Evolutionary conservation across 331 rosid species (phyloP).

Genomic region (Pyrus hybrid): DNA sequence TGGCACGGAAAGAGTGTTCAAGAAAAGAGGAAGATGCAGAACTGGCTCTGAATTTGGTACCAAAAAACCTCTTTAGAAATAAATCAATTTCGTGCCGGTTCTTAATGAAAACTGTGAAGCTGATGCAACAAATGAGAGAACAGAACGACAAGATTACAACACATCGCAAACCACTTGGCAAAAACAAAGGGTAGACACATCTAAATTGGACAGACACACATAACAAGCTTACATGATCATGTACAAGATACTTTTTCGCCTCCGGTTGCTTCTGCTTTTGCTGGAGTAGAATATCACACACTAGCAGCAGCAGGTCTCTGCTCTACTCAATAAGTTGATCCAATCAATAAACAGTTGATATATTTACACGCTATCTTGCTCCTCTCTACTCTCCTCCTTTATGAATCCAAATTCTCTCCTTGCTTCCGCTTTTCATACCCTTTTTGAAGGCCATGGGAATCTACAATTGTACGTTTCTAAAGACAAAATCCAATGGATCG

Average conservation of each 20-base stretch:
- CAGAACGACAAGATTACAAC: slow-evolving; percentile 25
- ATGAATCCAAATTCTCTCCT: slow-evolving; percentile 21
- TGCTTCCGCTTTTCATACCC: slow-evolving; percentile 9
- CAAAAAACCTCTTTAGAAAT: slow-evolving; percentile 1
- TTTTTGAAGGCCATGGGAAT: slow-evolving; percentile 18
- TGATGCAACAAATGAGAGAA: slow-evolving; percentile 27
- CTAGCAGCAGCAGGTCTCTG: slow-evolving; percentile 26
- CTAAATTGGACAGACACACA: slow-evolving; percentile 28
- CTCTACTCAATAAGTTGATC: slow-evolving; percentile 25
- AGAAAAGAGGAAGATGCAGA: background rate
- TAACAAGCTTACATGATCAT: slow-evolving; percentile 35
- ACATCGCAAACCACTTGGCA: slow-evolving; percentile 27
- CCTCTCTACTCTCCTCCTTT: slow-evolving; percentile 34
- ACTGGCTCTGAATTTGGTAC: background rate
- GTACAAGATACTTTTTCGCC: slow-evolving; percentile 42
- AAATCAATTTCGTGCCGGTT: background rate
- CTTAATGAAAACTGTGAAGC: slow-evolving; percentile 30
- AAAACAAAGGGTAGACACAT: slow-evolving; percentile 22
- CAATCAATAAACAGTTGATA: slow-evolving; percentile 29
- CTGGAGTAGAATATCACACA: slow-evolving; percentile 20
- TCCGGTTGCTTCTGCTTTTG: slow-evolving; percentile 23
- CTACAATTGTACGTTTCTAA: slow-evolving; percentile 18
- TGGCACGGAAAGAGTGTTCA: no score
- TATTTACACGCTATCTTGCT: slow-evolving; percentile 62
- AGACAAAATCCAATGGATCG: slow-evolving; percentile 11